These are phyloP conservation scores for Lactarius vividus DNA, from an alignment of 768 basidiomycete genomes.

Conservation along the genomic window DNA sequence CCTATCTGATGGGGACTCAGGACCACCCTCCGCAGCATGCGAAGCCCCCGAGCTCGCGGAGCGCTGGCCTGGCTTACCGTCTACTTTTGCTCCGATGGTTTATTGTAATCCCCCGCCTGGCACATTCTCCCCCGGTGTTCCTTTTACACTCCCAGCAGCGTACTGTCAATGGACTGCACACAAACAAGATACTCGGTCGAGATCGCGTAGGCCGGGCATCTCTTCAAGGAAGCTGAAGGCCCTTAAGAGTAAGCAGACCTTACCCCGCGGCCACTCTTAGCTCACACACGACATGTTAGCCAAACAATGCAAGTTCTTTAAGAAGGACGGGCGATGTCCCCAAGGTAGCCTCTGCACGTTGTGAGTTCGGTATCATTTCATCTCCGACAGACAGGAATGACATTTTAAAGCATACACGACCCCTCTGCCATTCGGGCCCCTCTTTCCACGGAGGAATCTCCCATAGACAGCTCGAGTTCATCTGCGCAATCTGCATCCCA, in stretches of 20 bases:
- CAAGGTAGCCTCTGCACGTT: constrained; percentile 26
- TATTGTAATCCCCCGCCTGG: constrained; percentile 18
- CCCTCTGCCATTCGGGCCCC: constrained; percentile 1
- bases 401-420: constrained; percentile 20
- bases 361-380: constrained; percentile 7
- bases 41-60: constrained; percentile 25
- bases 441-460: neutral
- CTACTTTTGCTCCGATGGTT: constrained; percentile 8
- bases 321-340: constrained; percentile 24
- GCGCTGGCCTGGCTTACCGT: constrained; percentile 23
- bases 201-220: constrained; percentile 15
- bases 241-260: constrained; percentile 22
- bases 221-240: constrained; percentile 24
- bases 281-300: constrained; percentile 16
- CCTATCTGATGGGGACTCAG: constrained; percentile 24
- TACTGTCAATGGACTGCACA: constrained; percentile 9
- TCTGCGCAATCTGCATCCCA: neutral
- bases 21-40: constrained; percentile 20
- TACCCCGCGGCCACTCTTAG: neutral
- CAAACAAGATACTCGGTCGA: constrained; percentile 3
- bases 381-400: neutral
- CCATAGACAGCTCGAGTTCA: neutral
- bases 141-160: constrained; percentile 8
- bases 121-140: constrained; percentile 12
- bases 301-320: constrained; percentile 27